Base-by-base conservation (phyloP, 306 rosid species). In the Arachis hypogaea region DNA sequence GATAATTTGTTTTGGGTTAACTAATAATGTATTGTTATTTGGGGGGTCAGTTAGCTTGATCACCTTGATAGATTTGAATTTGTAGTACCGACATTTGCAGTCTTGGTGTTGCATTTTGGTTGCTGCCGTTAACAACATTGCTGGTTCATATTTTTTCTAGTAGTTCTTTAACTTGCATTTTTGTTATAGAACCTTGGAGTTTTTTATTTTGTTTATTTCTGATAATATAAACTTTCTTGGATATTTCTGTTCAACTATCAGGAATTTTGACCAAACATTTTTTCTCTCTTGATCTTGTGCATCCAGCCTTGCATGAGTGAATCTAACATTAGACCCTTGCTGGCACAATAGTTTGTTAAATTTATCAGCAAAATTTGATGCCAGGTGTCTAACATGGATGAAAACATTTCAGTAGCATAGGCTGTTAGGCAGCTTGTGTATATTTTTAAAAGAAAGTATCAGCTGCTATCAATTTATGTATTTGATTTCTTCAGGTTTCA, bases 21-120 rank as follows among this genome's bases (percentile, higher is more conserved):
- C 51, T 11, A 46, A 7, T 22, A 22, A 22, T 22, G 51, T 46
- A 3, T 46, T 46, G 51, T 46, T 46, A 10, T 46, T 8, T 46
- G 51, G 51, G 51, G 50, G 43, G 30, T 55, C 12, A 11, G 11
- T 57, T 33, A 30, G 63, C 55, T 22, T 22, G 46, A 47, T 55
- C 11, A 11, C 16, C 50, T 33, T 14, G 14, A 28, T 63, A 29
- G n/a, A 66, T 75, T 62, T 55, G 41, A 62, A 60, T 42, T 61
- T 68, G 50, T 50, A 40, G 50, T 50, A 40, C 43, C 52, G 28
- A 55, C 12, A 28, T 45, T 51, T 62, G 11, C n/a, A 9, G 44
- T 55, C 59, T 49, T 9, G 33, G 9, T 46, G 11, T 33, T 4
- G 4, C 38, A 33, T 33, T 2, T 33, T 33, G 38, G 38, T 33